Evolutionary conservation across 2,329 filamentous ascomycete genomes (phyloP), one percentile per base, ranked within the genome.

Genomic region (Polytolypa hystricis): DNA sequence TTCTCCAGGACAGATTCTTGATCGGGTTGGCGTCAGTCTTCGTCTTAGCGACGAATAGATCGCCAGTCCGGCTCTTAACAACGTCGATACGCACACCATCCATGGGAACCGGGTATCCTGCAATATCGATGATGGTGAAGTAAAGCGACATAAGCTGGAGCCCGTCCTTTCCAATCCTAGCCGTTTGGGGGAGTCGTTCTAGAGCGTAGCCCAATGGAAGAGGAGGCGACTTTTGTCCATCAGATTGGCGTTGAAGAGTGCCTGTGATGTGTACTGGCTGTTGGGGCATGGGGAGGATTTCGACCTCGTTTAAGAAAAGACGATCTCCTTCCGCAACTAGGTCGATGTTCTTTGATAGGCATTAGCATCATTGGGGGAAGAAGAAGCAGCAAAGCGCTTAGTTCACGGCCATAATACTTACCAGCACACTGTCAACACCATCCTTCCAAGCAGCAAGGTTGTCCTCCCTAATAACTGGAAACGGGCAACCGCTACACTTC

Each of bases 61-160:
- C 53, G 29, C 57, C 57, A 6, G 51, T 45, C 8, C 47, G 43
- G 19, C 56, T 53, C 33, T 58, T 53, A 36, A 67, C 48, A 12
- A 65, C 47, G 21, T 53, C 55, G 29, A 67, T 52, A 19, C 55
- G 52, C 28, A 66, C 48, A 10, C 63, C 63, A 38, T 65, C 58
- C n/a, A 65, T 51, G 12, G 62, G 60, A 7, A 65, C 61, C 1
- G 64, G 63, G 32, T 57, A 53, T 18, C 54, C 50, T 28, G 60
- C 57, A 12, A 67, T 47, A 37, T 64, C 62, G 18, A 67, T 54
- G 23, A 66, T 54, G n/a, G 63, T 66, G 47, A 67, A 64, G 26
- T 61, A 56, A 40, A 66, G 46, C 8, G 55, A 50, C 2, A 60
- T 43, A 16, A 66, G 43, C 6, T 60, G 54, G 29, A 52, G 46